These are phyloP conservation scores for Neurospora sp. DNA, from an alignment of 495 filamentous ascomycete species.

Conservation along the genomic window DNA sequence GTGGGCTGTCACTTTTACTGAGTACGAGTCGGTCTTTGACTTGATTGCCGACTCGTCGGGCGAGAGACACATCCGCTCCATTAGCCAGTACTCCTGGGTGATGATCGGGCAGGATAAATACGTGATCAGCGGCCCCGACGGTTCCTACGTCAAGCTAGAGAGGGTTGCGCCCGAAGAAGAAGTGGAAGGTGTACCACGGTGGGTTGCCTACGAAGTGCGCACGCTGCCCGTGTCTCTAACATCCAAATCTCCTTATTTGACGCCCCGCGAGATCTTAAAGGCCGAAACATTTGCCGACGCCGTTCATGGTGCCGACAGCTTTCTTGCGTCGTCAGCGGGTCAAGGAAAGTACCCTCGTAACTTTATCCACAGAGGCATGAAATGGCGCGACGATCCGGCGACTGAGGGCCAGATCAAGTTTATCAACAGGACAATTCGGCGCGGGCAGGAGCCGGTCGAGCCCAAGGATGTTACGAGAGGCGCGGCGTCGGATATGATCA, in stretches of 20 bases:
- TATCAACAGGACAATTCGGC: conserved; percentile 53
- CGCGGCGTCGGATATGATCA: conserved; percentile 83
- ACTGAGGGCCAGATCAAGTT: conserved; percentile 59
- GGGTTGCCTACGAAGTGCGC: conserved; percentile 28
- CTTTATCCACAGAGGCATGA: conserved; percentile 46
- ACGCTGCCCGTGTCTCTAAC: conserved; percentile 20
- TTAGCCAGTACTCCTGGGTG: conserved; percentile 76
- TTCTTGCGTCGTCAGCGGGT: background rate
- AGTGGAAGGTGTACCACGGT: conserved; percentile 5
- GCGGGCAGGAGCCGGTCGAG: conserved; percentile 44
- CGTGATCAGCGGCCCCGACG: conserved; percentile 47
- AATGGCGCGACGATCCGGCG: conserved; percentile 60
- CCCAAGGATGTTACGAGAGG: conserved; percentile 59
- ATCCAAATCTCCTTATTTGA: conserved; percentile 48
- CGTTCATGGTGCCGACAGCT: conserved; percentile 62
- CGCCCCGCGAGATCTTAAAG: conserved; percentile 54
- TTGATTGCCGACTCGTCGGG: conserved; percentile 71
- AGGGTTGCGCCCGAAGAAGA: conserved; percentile 15
- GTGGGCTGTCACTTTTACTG: conserved; percentile 57
- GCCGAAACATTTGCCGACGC: conserved; percentile 55
- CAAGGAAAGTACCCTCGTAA: conserved; percentile 45
- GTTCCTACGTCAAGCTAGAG: conserved; percentile 56
- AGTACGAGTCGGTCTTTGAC: conserved; percentile 83
- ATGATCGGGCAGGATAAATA: conserved; percentile 53
- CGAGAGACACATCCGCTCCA: conserved; percentile 64